These are phyloP conservation scores for Cryptosporidium muris DNA, from an alignment of 169 alveolate genomes.

Conservation along the genomic window DNA sequence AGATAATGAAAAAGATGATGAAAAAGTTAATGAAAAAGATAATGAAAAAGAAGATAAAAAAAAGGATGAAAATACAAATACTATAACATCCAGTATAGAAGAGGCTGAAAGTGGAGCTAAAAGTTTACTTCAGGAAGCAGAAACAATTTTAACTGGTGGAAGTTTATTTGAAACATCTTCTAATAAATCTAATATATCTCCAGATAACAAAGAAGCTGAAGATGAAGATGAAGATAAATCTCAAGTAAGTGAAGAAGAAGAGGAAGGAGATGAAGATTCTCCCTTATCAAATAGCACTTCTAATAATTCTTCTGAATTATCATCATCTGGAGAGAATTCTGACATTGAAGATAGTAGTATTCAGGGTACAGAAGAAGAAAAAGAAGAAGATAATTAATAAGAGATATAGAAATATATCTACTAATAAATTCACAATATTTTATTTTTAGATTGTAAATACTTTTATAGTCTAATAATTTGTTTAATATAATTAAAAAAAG, in stretches of 20 bases:
- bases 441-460: background rate
- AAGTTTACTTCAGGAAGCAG: slow-evolving; percentile 39
- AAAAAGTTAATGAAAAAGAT: background rate
- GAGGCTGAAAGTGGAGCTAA: slow-evolving; percentile 50
- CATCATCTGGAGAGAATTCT: slow-evolving; percentile 8
- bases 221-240: slow-evolving; percentile 13
- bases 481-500: background rate
- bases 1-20: slow-evolving; percentile 4
- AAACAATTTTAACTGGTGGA: slow-evolving; percentile 62
- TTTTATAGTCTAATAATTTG: background rate
- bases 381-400: slow-evolving; percentile 1
- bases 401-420: background rate
- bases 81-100: too few species aligned
- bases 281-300: background rate
- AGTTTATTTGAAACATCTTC: slow-evolving; percentile 31
- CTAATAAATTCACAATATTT: background rate
- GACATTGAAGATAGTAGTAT: slow-evolving; percentile 15
- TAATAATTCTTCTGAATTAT: slow-evolving; percentile 13
- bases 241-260: slow-evolving; percentile 23
- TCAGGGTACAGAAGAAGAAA: slow-evolving; percentile 60
- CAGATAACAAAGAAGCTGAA: slow-evolving; percentile 8
- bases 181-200: too few species aligned
- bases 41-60: slow-evolving; percentile 3
- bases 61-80: background rate
- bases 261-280: background rate